phyloP scores from a whole-genome alignment of 257 asterid genomes.

The Nicotiana otophora region DNA sequence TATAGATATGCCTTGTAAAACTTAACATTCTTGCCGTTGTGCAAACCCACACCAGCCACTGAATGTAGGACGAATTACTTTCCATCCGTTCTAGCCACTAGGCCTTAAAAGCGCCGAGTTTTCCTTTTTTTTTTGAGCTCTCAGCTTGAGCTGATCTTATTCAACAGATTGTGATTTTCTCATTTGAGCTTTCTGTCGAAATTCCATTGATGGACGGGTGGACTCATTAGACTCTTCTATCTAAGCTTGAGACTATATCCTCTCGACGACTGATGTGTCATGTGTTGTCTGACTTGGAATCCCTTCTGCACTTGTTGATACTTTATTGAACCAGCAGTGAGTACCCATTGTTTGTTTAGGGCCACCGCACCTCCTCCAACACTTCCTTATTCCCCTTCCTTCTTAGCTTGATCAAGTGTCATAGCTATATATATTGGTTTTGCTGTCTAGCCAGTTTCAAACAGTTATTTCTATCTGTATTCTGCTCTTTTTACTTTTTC shows the following conservation, averaged over 20 bases:
- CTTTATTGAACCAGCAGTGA: not conserved
- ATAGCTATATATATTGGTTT: not conserved
- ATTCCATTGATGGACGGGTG: too few species aligned
- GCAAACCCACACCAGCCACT: too few species aligned
- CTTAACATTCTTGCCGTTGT: not conserved
- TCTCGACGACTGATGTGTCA: not conserved
- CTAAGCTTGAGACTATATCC: too few species aligned
- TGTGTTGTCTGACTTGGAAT: not conserved
- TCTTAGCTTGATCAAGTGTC: not conserved
- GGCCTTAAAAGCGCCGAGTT: too few species aligned
- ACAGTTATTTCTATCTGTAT: not conserved
- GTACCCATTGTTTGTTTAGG: not conserved
- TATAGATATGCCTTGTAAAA: not conserved
- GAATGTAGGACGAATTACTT: too few species aligned
- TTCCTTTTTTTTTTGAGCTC: too few species aligned
- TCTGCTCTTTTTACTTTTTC: not conserved
- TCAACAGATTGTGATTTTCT: too few species aligned
- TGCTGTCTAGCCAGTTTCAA: not conserved
- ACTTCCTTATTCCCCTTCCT: not conserved
- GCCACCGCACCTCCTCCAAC: not conserved
- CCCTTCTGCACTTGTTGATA: not conserved
- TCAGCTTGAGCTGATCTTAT: too few species aligned
- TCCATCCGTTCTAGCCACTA: too few species aligned
- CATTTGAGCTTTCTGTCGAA: too few species aligned
- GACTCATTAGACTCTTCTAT: too few species aligned